Base-by-base conservation (phyloP, 805 yeast species). In the Saccharomycopsis sp. region DNA sequence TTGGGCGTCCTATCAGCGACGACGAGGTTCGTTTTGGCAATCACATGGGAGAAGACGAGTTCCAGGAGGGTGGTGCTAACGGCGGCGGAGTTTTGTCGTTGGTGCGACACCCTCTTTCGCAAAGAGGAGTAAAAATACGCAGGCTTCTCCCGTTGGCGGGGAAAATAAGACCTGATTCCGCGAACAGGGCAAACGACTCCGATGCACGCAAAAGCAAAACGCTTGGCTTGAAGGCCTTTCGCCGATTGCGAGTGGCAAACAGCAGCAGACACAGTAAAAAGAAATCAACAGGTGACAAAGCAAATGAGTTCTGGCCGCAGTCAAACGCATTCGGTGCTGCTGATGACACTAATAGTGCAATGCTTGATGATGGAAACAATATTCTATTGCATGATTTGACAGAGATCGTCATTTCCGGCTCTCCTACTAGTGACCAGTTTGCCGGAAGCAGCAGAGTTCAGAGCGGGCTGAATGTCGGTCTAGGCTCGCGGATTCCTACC, bases 361-460 rank as follows among this genome's bases (percentile, higher is more conserved):
- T 34, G 50, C 12, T 48, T 50, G 34, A 46, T 29, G 37, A 54
- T 34, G 24, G 51, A 34, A 44, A 44, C 16, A 20, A 29, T 23
- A 52, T 55, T 8, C 54, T 48, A 20, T 44, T 57, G 14, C 62
- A 60, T 34, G 50, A 57, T n/a, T 51, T 60, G 34, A 60, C 62
- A 14, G 62, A 60, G 48, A 57, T 60, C 21, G 12, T 44, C 21
- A 44, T 44, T 7, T 18, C 48, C 8, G 48, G 48, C 7, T 44
- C 48, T 5, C 21, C 48, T 44, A 44, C 48, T 7, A 44, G 48
- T 44, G 48, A 44, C 7, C 48, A 44, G 48, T 44, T 44, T 44
- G 20, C 48, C 16, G 37, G 12, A 29, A 29, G 12, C 37, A 44
- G 21, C 16, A 44, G 8, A 7, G 12, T 16, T 4, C 48, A 44